phyloP scores from a whole-genome alignment of 1,284 basidiomycete species.

The Ganoderma leucocontextum region DNA sequence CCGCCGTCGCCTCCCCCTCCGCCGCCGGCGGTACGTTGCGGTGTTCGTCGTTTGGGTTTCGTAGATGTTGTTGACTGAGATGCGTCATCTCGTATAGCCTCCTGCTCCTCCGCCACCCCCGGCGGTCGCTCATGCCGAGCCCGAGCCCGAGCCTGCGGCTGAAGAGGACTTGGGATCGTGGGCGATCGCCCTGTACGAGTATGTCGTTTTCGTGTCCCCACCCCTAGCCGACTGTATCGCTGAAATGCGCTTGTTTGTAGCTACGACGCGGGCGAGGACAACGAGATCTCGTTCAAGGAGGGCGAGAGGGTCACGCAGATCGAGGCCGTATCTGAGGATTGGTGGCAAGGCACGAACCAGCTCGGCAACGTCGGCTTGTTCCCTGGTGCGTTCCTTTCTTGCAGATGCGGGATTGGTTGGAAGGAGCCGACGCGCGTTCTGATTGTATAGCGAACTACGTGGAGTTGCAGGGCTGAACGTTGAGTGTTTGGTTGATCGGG shows the following conservation, averaged over 20 bases:
- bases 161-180: slow-evolving; percentile 61
- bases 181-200: slow-evolving; percentile 86
- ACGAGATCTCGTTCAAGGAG: slow-evolving; percentile 87
- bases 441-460: slow-evolving; percentile 63
- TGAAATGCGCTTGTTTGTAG: slow-evolving; percentile 46
- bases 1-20: slow-evolving; percentile 46
- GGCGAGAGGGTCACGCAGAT: slow-evolving; percentile 82
- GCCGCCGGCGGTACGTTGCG: slow-evolving; percentile 45
- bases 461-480: slow-evolving; percentile 51
- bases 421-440: neutral
- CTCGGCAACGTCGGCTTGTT: slow-evolving; percentile 80
- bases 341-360: slow-evolving; percentile 84
- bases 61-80: slow-evolving; percentile 1
- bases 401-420: neutral
- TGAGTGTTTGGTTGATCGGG: neutral
- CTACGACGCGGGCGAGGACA: slow-evolving; percentile 89
- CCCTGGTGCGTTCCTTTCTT: slow-evolving; percentile 66
- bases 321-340: slow-evolving; percentile 81
- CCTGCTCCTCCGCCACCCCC: slow-evolving; percentile 52
- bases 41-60: neutral
- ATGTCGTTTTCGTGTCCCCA: slow-evolving; percentile 40
- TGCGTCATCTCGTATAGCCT: slow-evolving; percentile 9
- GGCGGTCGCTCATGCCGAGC: slow-evolving; percentile 44
- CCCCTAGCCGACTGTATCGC: slow-evolving; percentile 8
- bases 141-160: slow-evolving; percentile 27